phyloP scores from a whole-genome alignment of 1,139 yeast species.

The Yamadazyma atlantica region DNA sequence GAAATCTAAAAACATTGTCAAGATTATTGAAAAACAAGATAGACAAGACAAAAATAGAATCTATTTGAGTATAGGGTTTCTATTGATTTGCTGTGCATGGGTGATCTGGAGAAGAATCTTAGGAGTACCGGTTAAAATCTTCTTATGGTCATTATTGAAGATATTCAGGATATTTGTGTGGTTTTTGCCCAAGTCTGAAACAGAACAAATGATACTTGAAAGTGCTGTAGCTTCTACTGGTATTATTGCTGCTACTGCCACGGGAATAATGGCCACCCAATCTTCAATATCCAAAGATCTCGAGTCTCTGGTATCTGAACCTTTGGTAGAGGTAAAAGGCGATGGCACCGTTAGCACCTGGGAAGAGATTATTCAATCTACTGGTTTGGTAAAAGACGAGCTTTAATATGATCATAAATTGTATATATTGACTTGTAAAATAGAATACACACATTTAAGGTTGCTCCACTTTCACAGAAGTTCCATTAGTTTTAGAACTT shows the following conservation, averaged over 20 bases:
- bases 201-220: neutral
- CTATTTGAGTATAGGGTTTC: conserved; percentile 57
- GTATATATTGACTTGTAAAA: neutral
- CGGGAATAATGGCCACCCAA: conserved; percentile 1
- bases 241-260: neutral
- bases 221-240: neutral
- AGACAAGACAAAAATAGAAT: conserved; percentile 59
- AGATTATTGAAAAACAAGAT: conserved; percentile 68
- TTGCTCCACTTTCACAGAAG: conserved; percentile 48
- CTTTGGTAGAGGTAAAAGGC: conserved; percentile 11
- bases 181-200: conserved; percentile 15
- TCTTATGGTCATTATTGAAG: conserved; percentile 59
- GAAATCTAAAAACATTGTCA: conserved; percentile 57
- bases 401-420: conserved; percentile 5
- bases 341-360: conserved; percentile 10
- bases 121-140: conserved; percentile 52
- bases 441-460: conserved; percentile 2
- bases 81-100: conserved; percentile 57
- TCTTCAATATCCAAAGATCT: no score
- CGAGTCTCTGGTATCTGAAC: no score
- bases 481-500: conserved; percentile 63
- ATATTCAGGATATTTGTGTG: conserved; percentile 41
- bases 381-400: conserved; percentile 10
- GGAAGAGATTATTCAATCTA: conserved; percentile 9
- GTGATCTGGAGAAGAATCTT: conserved; percentile 65